A percentile compares a stretch with the other conserved stretches of the same genome.
These are phyloP conservation scores for Paracamarosporium sp. DNA, from an alignment of 2,329 filamentous ascomycete species.

Conservation along the genomic window DNA sequence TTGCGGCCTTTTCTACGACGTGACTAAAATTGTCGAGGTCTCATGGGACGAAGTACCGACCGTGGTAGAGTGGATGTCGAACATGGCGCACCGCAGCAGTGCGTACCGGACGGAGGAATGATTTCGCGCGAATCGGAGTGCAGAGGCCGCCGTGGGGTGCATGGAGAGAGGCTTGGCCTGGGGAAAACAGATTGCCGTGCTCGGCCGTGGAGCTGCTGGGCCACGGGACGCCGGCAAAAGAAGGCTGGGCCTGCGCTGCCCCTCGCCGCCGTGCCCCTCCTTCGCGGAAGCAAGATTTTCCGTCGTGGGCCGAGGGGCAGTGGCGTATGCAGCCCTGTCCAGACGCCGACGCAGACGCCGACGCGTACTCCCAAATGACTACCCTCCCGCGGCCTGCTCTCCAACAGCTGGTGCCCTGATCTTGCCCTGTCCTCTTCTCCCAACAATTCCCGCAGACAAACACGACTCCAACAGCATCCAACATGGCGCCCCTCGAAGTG, in stretches of 20 bases:
- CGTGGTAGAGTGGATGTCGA: constrained; percentile 32
- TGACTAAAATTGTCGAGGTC: constrained; percentile 43
- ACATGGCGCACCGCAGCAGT: constrained; percentile 29
- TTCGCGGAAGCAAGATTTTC: constrained; percentile 31
- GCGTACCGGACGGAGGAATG: constrained; percentile 22
- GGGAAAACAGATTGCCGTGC: constrained; percentile 25
- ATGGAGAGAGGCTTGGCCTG: constrained; percentile 37
- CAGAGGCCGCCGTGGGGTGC: constrained; percentile 33
- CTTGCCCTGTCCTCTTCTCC: neutral
- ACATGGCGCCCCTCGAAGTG: constrained; percentile 58
- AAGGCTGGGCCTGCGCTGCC: constrained; percentile 12
- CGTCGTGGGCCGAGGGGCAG: constrained; percentile 15
- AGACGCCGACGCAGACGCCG: constrained; percentile 33
- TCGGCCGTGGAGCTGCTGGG: constrained; percentile 13
- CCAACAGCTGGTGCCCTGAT: neutral
- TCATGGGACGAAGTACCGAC: constrained; percentile 26
- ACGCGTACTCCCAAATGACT: neutral
- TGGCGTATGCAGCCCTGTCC: constrained; percentile 4
- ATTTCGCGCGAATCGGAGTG: constrained; percentile 37
- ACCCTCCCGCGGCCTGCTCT: neutral
- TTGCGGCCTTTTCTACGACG: constrained; percentile 40
- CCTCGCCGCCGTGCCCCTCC: constrained; percentile 34
- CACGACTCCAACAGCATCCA: constrained; percentile 14
- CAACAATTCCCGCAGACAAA: neutral
- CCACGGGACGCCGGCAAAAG: constrained; percentile 35